Evolutionary conservation across 2,329 filamentous ascomycete species (phyloP), one percentile per base, ranked within the genome.

Genomic region (Claviceps sp.): DNA sequence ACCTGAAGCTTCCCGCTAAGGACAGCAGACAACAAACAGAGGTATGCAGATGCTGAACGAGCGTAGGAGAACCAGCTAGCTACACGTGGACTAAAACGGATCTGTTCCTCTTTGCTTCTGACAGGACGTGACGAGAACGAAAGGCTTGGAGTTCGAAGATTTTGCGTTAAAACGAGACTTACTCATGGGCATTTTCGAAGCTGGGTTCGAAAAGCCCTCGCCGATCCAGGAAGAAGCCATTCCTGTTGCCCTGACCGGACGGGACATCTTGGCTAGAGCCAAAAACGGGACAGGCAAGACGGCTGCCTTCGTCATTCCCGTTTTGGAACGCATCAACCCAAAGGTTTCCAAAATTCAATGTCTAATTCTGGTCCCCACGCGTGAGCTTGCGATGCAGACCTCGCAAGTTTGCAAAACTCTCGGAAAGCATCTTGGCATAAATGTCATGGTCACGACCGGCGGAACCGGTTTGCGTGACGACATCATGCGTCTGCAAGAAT

Each of bases 281-380:
- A 98, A 98, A 76, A 98, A 98, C 69, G 93, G 93, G 57, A 98
- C 93, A 40, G 93, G 93, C 66, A 98, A 98, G 75, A 98, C 93
- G 9, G 93, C 91, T 24, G 94, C 94, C 56, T 98, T 97, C 67
- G 87, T 97, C 58, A 97, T 98, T 58, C 93, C 93, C 48, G 87
- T 88, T 46, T 81, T 98, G 52, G 87, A 98, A 72, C 87, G 88
- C 65, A 93, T 97, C 72, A 96, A 98, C 73, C 87, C 93, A 49
- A 97, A 96, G 70, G 87, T 88, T 67, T 85, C 86, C 66, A 97
- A 97, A 73, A 95, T 93, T 55, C 93, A 98, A 75, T 90, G 89
- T 61, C 80, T 98, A 56, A 94, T 98, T 61, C 82, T 98, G 53
- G 93, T 98, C 45, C 94, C 93, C 38, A 98, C 93, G 57, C 80